These are phyloP conservation scores for Coemansia sp. DNA, from an alignment of 371 early-diverging fungal species.

Conservation along the genomic window DNA sequence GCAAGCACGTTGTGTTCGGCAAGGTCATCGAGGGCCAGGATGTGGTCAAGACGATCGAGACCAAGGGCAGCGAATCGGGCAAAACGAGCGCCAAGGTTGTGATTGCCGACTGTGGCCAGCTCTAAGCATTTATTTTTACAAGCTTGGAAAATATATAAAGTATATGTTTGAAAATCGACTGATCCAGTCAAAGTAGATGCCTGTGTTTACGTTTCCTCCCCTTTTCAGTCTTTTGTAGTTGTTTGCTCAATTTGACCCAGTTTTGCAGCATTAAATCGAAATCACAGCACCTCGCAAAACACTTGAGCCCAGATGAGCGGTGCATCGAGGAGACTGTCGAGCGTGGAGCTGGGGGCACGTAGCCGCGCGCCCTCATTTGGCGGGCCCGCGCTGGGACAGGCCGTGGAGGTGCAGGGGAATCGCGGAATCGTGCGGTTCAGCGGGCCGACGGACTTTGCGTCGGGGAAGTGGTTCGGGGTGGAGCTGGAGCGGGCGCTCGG, in stretches of 20 bases:
- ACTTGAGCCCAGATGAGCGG: constrained; percentile 5
- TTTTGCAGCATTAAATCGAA: too few relatives aligned
- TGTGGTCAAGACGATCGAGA: constrained; percentile 79
- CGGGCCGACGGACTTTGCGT: constrained; percentile 65
- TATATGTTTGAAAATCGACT: too few relatives aligned
- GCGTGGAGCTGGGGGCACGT: constrained; percentile 8
- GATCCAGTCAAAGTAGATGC: too few relatives aligned
- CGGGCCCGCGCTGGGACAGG: constrained; percentile 35
- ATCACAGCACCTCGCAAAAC: neutral
- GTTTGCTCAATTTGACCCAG: too few relatives aligned
- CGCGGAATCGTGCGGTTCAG: constrained; percentile 71
- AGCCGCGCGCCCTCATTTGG: constrained; percentile 15
- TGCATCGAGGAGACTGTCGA: constrained; percentile 22
- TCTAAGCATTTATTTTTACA: constrained; percentile 26
- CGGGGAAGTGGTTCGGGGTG: constrained; percentile 78
- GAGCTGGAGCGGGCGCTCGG: constrained; percentile 71
- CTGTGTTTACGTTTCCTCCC: too few relatives aligned
- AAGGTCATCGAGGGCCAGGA: constrained; percentile 78
- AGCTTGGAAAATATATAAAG: neutral
- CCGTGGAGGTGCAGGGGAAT: constrained; percentile 61
- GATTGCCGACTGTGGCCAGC: constrained; percentile 78
- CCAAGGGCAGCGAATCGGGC: constrained; percentile 66
- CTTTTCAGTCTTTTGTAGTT: too few relatives aligned
- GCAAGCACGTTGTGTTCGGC: constrained; percentile 99
- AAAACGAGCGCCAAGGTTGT: constrained; percentile 61